Evolutionary conservation across 495 filamentous ascomycete genomes (phyloP).

Genomic region (Cairneyella variabilis): DNA sequence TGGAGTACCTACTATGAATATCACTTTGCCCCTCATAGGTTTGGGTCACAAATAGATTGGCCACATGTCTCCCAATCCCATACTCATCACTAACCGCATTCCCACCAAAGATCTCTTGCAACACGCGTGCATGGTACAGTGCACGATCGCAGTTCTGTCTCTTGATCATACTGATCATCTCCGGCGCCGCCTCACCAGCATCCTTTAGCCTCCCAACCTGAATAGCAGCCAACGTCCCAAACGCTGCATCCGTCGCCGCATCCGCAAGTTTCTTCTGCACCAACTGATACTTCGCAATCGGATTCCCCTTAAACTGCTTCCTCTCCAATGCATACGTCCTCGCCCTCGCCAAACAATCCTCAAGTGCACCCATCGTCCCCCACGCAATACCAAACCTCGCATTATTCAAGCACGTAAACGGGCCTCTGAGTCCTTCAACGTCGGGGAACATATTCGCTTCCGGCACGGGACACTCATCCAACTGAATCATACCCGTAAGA

Average conservation of each 20-base stretch:
- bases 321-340: constrained; percentile 85
- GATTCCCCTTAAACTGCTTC: constrained; percentile 95
- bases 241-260: constrained; percentile 85
- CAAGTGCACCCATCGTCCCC: constrained; percentile 87
- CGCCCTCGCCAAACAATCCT: constrained; percentile 80
- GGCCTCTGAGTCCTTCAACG: constrained; percentile 81
- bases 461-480: constrained; percentile 85
- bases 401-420: constrained; percentile 91
- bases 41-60: constrained; percentile 95
- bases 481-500: constrained; percentile 96
- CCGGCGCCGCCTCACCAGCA: constrained; percentile 77
- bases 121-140: constrained; percentile 67
- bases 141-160: constrained; percentile 96
- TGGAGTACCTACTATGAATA: constrained; percentile 56
- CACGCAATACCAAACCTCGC: constrained; percentile 91
- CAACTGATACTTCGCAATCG: constrained; percentile 95
- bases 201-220: constrained; percentile 95
- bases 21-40: constrained; percentile 98
- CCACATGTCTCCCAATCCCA: constrained; percentile 87
- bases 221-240: constrained; percentile 76
- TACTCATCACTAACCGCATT: constrained; percentile 98
- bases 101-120: constrained; percentile 95
- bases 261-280: constrained; percentile 97
- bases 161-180: constrained; percentile 99
- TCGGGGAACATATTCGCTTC: constrained; percentile 92